These are phyloP conservation scores for Mollisiaceae sp. DNA, from an alignment of 2,329 filamentous ascomycete genomes.

Conservation along the genomic window DNA sequence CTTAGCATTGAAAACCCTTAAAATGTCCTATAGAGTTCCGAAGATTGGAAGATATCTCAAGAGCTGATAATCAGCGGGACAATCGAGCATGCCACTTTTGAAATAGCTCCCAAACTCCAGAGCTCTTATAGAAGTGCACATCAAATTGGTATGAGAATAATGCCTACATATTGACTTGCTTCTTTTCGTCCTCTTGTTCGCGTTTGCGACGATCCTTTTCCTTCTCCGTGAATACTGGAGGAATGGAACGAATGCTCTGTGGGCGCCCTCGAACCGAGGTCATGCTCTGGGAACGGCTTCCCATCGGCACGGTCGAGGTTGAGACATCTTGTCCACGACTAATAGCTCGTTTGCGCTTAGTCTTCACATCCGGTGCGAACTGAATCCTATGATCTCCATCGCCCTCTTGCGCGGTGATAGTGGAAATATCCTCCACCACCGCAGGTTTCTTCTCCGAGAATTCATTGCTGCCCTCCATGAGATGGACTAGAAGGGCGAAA, in stretches of 20 bases:
- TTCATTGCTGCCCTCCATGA: background rate
- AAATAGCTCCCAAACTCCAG: no score
- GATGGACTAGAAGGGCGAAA: background rate
- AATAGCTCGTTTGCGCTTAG: background rate
- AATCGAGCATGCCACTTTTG: no score
- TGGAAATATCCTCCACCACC: background rate
- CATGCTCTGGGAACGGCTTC: background rate
- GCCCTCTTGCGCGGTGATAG: background rate
- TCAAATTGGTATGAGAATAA: no score
- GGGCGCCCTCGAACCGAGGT: background rate
- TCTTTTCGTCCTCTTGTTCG: conserved; percentile 24
- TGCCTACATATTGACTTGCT: conserved; percentile 26
- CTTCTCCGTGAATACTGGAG: conserved; percentile 24
- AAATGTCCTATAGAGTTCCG: no score
- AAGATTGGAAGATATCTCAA: no score
- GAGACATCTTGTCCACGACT: conserved; percentile 2
- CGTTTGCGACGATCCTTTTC: conserved; percentile 17
- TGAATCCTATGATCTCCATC: background rate
- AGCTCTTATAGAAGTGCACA: no score
- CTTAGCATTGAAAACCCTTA: no score
- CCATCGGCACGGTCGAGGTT: background rate
- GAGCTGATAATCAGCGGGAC: no score
- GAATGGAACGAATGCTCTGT: conserved; percentile 21
- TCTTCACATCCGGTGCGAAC: background rate
- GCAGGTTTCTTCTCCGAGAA: background rate